Evolutionary conservation across 345 rosid species (phyloP).

Genomic region (Acer campestre): DNA sequence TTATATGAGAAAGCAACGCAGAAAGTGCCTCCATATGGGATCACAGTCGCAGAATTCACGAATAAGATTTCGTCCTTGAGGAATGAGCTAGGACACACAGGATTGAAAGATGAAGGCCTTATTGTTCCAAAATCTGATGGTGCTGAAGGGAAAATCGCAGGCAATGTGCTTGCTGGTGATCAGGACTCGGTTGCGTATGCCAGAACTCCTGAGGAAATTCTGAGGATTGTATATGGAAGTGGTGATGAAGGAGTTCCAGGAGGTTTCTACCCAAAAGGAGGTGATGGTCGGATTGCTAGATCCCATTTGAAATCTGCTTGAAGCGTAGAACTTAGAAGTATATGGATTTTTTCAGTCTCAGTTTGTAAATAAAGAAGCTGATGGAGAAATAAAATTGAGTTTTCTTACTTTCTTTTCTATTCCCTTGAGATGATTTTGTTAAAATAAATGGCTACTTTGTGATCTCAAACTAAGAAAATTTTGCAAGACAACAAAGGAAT

Average conservation of each 20-base stretch:
- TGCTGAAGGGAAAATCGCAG: slow-evolving; percentile 33
- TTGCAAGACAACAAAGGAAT: neutral
- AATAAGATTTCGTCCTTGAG: slow-evolving; percentile 30
- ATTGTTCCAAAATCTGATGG: slow-evolving; percentile 25
- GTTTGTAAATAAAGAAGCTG: neutral
- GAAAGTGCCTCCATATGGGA: slow-evolving; percentile 41
- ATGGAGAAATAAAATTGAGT: too few species aligned
- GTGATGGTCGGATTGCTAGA: slow-evolving; percentile 33
- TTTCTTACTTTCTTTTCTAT: too few species aligned
- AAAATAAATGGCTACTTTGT: neutral
- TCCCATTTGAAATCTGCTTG: slow-evolving; percentile 8
- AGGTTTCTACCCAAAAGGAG: slow-evolving; percentile 46
- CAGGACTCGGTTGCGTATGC: slow-evolving; percentile 26
- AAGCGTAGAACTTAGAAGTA: neutral
- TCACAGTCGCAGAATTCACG: slow-evolving; percentile 51
- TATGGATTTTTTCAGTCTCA: neutral
- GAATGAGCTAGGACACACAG: slow-evolving; percentile 32
- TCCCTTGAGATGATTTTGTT: too few species aligned
- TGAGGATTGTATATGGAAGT: slow-evolving; percentile 36
- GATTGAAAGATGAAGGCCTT: slow-evolving; percentile 47
- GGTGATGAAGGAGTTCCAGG: slow-evolving; percentile 34
- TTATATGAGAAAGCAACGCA: slow-evolving; percentile 38
- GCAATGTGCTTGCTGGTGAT: slow-evolving; percentile 47
- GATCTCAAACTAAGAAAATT: neutral
- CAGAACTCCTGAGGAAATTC: slow-evolving; percentile 35